A percentile compares a stretch with the other conserved stretches of the same genome.
These are phyloP conservation scores for Rosellinia necatrix DNA, from an alignment of 2,329 filamentous ascomycete genomes.

Conservation along the genomic window DNA sequence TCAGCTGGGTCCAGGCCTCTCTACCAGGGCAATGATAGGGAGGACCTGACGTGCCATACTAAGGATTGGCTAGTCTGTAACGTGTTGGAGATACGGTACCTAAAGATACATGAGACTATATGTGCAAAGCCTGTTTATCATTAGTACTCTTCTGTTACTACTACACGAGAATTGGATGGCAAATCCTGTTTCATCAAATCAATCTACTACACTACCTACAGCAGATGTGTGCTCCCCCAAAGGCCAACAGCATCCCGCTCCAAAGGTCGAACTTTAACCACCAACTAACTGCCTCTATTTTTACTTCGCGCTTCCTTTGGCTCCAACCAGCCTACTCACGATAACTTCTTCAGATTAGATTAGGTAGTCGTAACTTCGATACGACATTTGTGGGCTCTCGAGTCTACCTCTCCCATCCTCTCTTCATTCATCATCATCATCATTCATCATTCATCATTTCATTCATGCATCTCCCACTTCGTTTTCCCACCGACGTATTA, in stretches of 20 bases:
- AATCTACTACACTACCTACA: no score
- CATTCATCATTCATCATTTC: no score
- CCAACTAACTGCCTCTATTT: background rate
- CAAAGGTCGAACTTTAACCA: constrained; percentile 1
- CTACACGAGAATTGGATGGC: no score
- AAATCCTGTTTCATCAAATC: constrained; percentile 22
- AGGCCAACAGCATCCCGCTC: no score
- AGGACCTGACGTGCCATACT: background rate
- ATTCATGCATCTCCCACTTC: constrained; percentile 20
- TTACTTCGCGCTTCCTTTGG: constrained; percentile 10
- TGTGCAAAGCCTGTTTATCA: no score
- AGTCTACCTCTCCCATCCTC: constrained; percentile 16
- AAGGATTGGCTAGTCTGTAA: no score
- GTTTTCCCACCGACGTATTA: constrained; percentile 14
- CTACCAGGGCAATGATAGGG: constrained; percentile 1
- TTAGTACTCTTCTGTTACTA: no score
- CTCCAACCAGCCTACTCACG: constrained; percentile 6
- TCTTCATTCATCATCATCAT: no score
- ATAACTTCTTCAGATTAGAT: no score
- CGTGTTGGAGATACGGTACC: no score
- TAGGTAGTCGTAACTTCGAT: constrained; percentile 2
- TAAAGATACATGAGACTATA: no score
- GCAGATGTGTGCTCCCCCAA: no score
- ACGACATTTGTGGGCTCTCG: background rate
- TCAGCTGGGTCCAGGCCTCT: background rate